A percentile compares a stretch with the other conserved stretches of the same genome.
phyloP scores from a whole-genome alignment of 1,284 basidiomycete genomes.

The Apiotrichum siamense region DNA sequence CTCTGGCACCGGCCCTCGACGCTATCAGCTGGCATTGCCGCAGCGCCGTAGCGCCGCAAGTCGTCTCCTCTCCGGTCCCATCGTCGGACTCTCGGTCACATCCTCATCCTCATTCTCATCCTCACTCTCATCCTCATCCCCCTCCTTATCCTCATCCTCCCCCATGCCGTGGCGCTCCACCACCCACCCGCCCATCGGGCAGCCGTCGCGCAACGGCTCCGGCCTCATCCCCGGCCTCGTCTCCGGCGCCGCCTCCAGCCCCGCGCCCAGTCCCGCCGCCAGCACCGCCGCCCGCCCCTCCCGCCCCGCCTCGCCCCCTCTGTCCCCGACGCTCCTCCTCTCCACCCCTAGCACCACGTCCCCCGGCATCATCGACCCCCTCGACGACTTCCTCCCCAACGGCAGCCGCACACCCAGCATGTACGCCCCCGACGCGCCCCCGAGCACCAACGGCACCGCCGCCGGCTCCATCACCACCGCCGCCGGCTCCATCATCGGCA shows the following conservation, averaged over 20 bases:
- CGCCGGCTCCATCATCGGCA: not conserved
- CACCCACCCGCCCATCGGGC: not conserved
- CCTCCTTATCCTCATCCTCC: not conserved
- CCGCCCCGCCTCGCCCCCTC: not conserved
- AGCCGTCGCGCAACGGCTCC: no score
- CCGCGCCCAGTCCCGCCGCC: not conserved
- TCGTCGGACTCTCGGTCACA: no score
- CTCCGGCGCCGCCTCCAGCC: not conserved
- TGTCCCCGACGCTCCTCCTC: not conserved
- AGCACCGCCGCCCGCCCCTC: constrained; percentile 4
- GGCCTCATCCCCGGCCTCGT: no score
- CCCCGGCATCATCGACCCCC: constrained; percentile 16
- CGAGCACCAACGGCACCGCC: constrained; percentile 2
- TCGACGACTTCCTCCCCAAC: constrained; percentile 20
- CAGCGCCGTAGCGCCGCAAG: no score
- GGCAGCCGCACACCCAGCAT: not conserved
- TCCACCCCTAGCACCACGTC: constrained; percentile 2
- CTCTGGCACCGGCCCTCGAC: no score
- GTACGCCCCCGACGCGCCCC: not conserved
- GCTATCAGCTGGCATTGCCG: no score
- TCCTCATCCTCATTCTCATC: not conserved
- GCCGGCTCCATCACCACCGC: not conserved
- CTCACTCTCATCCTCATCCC: not conserved
- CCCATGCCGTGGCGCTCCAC: not conserved
- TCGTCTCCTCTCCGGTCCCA: no score